phyloP scores from a whole-genome alignment of 179 eudicot genomes.

The Heliamphora pulchella region DNA sequence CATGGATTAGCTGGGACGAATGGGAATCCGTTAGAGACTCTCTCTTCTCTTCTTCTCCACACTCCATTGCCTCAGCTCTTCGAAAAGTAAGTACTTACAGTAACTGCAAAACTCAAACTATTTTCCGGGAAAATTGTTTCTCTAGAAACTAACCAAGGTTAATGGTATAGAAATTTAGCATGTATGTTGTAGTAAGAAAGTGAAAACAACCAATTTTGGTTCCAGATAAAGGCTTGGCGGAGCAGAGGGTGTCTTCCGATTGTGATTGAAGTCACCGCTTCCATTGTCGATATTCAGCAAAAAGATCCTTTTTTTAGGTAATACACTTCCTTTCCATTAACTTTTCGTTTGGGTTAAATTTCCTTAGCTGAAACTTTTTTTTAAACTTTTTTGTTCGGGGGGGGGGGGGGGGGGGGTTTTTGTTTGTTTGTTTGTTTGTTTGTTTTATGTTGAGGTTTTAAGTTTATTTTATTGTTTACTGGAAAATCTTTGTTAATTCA shows the following conservation, averaged over 20 bases:
- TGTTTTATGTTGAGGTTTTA: neutral
- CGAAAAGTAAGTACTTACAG: slow-evolving; percentile 31
- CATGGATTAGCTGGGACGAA: slow-evolving; percentile 91
- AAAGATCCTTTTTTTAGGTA: slow-evolving; percentile 67
- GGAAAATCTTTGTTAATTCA: slow-evolving; percentile 22
- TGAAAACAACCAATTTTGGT: neutral
- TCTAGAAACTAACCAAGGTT: neutral
- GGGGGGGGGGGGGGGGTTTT: no score
- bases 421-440: neutral
- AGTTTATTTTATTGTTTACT: neutral
- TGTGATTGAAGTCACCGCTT: slow-evolving; percentile 65
- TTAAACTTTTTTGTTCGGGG: no score
- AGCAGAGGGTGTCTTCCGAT: slow-evolving; percentile 83
- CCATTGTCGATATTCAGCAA: slow-evolving; percentile 67
- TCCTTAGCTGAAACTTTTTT: no score
- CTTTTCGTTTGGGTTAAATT: no score
- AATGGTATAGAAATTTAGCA: no score
- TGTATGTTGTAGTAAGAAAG: neutral
- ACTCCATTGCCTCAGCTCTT: slow-evolving; percentile 44
- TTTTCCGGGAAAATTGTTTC: neutral
- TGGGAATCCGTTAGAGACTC: slow-evolving; percentile 65
- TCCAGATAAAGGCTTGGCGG: slow-evolving; percentile 66
- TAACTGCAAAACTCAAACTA: neutral
- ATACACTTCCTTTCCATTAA: neutral
- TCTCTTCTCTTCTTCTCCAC: slow-evolving; percentile 54